Percentiles rank a stretch among this genome's conserved stretches.
phyloP scores from a whole-genome alignment of 1,284 basidiomycete genomes.

The Malassezia brasiliensis region DNA sequence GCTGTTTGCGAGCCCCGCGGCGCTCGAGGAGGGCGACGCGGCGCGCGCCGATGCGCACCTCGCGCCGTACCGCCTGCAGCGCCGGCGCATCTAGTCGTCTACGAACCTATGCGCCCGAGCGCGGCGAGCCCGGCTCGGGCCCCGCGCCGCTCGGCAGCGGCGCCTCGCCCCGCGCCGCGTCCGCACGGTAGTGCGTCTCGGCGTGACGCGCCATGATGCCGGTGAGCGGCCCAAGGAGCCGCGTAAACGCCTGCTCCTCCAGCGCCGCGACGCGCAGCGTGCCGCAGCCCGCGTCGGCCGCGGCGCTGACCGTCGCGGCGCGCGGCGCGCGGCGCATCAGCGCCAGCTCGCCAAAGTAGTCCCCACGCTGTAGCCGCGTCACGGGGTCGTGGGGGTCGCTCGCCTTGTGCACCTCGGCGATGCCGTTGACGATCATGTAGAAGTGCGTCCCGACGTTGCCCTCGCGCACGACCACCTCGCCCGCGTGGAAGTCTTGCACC shows the following conservation, averaged over 20 bases:
- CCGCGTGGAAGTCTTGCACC: conserved; percentile 69
- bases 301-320: conserved; percentile 82
- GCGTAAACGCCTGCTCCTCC: conserved; percentile 85
- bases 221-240: conserved; percentile 77
- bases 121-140: neutral
- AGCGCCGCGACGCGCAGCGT: conserved; percentile 64
- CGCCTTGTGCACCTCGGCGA: conserved; percentile 72
- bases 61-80: conserved; percentile 1
- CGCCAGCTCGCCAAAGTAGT: conserved; percentile 93
- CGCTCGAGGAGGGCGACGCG: conserved; percentile 23
- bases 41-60: neutral
- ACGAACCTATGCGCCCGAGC: neutral
- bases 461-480: conserved; percentile 75
- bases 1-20: conserved; percentile 74
- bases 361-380: conserved; percentile 70
- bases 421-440: conserved; percentile 89
- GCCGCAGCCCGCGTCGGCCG: conserved; percentile 49
- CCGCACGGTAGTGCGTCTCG: conserved; percentile 41
- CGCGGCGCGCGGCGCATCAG: conserved; percentile 74
- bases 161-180: neutral
- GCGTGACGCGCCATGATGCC: conserved; percentile 80
- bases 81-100: neutral
- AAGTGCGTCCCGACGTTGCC: conserved; percentile 94
- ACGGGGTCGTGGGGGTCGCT: conserved; percentile 51
- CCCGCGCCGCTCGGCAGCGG: neutral